phyloP scores from a whole-genome alignment of 768 basidiomycete species.

The Kwoniella bestiolae region DNA sequence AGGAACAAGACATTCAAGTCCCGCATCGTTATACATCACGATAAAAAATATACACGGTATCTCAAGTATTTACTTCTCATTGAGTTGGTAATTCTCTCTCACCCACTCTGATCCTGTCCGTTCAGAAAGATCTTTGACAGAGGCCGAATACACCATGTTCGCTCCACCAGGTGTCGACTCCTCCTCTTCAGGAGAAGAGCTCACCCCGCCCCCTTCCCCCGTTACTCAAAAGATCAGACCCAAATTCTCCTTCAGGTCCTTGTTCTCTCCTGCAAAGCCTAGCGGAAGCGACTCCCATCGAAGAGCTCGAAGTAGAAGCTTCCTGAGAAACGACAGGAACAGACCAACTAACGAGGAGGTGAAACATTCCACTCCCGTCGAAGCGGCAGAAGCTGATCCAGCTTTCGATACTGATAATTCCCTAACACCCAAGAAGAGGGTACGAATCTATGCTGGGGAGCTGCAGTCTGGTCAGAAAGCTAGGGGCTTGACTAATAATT shows the following conservation, averaged over 20 bases:
- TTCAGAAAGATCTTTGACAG: no score
- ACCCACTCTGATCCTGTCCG: no score
- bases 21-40: no score
- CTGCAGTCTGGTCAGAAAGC: constrained; percentile 11
- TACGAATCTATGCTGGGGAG: constrained; percentile 14
- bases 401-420: constrained; percentile 1
- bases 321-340: not conserved
- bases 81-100: no score
- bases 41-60: no score
- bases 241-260: constrained; percentile 17
- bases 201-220: constrained; percentile 10
- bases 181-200: constrained; percentile 15
- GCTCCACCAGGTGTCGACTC: constrained; percentile 17
- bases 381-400: constrained; percentile 13
- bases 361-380: constrained; percentile 3
- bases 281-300: not conserved
- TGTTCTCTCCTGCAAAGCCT: constrained; percentile 4
- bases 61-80: no score
- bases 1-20: no score
- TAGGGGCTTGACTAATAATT: constrained; percentile 9
- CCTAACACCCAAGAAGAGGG: constrained; percentile 5
- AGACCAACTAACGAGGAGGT: not conserved
- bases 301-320: not conserved
- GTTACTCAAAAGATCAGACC: not conserved
- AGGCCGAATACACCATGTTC: constrained; percentile 6